Evolutionary conservation across 1,284 basidiomycete species (phyloP).

Genomic region (Trametes pubescens): DNA sequence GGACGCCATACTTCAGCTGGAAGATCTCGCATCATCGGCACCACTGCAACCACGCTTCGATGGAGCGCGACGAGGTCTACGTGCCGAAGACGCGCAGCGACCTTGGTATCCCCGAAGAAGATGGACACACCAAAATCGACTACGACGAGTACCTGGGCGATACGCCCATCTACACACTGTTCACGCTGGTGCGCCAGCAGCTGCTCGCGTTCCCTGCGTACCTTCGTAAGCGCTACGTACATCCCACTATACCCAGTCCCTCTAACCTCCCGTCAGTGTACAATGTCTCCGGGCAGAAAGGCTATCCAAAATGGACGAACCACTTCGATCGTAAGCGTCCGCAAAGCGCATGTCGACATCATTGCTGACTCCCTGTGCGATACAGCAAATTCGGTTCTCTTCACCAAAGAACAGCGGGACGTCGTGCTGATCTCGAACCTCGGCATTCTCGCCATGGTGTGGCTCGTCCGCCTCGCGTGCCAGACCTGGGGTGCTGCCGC

Average conservation of each 20-base stretch:
- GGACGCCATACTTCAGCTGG: conserved; percentile 53
- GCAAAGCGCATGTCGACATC: too few relatives aligned
- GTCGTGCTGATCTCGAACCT: conserved; percentile 64
- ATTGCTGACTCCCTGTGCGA: background rate
- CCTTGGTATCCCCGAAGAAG: conserved; percentile 54
- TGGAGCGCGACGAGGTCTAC: conserved; percentile 70
- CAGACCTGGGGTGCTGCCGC: conserved; percentile 46
- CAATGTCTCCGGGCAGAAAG: conserved; percentile 71
- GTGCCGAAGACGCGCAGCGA: conserved; percentile 64
- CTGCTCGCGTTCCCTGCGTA: conserved; percentile 80
- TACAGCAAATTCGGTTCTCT: conserved; percentile 61
- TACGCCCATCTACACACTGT: conserved; percentile 65
- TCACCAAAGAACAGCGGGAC: conserved; percentile 57
- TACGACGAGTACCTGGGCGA: conserved; percentile 67
- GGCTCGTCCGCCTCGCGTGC: conserved; percentile 47
- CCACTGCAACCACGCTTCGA: conserved; percentile 47
- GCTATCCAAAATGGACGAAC: conserved; percentile 73
- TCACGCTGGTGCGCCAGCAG: conserved; percentile 66
- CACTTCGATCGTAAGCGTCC: conserved; percentile 60
- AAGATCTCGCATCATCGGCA: conserved; percentile 50
- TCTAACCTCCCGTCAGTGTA: conserved; percentile 47
- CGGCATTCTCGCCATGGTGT: conserved; percentile 58
- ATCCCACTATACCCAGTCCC: background rate
- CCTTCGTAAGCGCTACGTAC: conserved; percentile 51
- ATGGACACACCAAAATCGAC: conserved; percentile 47